Evolutionary conservation across 2,329 filamentous ascomycete species (phyloP), one percentile per base, ranked within the genome.

Genomic region (Colletotrichum incanum): DNA sequence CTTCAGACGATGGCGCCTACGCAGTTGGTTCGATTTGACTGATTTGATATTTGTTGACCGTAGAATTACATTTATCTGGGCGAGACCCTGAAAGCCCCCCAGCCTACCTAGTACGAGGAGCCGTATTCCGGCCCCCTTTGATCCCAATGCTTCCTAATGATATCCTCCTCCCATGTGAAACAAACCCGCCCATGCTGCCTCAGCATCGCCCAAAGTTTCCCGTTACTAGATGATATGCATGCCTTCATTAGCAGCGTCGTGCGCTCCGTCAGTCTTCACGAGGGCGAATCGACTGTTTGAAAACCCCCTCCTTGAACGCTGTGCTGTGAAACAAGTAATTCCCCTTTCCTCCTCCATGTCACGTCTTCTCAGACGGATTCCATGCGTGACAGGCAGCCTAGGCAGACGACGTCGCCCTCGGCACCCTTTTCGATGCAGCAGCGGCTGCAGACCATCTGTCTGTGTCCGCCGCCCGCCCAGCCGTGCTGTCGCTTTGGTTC

Each of bases 381-480:
- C 78, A 84, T 82, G 2, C 81, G 78, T 12, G 84, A 83, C 50
- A 92, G 82, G 74, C 92, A 93, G 1, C 90, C 90, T 59, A 93
- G 80, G 76, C 92, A 94, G 71, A 90, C 87, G 6, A 93, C 87
- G 59, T 93, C 91, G 34, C 92, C 92, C 65, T 93, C 88, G 26
- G 82, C 77, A 0, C 91, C 91, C 31, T 85, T 86, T 78, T 94
- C 92, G 3, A 93, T 86, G 78, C 91, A 93, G 80, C 92, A 94
- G 23, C 87, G 85, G 77, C 91, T 93, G 78, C 92, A 94, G 3
- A 93, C 84, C 75, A 89, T 86, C 43, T 85, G 81, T 11, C 84
- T 82, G 74, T 91, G 89, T 9, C 85, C 85, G 39, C 77, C 78
- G 0, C 79, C 80, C 0, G 79, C 77, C 82, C 84, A 86, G n/a